Conservation (phyloP, 2,329 filamentous ascomycete genomes). For the Aureobasidium sp. region DNA sequence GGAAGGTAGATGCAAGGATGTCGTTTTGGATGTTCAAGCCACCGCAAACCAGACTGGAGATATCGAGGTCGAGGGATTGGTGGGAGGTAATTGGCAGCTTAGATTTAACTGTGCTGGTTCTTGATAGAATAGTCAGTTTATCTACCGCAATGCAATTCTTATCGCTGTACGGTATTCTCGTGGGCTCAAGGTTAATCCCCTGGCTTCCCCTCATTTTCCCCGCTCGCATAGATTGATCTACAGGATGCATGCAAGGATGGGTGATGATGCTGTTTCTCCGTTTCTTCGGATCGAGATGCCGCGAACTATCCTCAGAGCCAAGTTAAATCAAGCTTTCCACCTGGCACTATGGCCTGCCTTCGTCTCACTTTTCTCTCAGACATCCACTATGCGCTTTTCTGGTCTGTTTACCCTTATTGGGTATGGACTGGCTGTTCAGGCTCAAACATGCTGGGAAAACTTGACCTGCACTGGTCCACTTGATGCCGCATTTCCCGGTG, state of each 20-base stretch:
- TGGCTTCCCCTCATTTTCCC: background rate
- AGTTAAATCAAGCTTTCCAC: background rate
- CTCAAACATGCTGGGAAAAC: constrained; percentile 44
- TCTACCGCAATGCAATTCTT: no score
- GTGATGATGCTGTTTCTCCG: background rate
- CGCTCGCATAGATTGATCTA: background rate
- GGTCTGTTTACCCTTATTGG: background rate
- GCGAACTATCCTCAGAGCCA: background rate
- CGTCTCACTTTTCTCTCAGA: background rate
- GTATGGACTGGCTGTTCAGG: background rate
- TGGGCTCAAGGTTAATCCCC: background rate
- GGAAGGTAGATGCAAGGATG: constrained; percentile 8
- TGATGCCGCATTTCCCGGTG: constrained; percentile 44
- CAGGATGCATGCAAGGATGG: background rate
- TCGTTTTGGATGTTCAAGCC: constrained; percentile 10
- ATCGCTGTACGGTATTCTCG: background rate
- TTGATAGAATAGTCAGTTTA: background rate
- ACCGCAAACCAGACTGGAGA: constrained; percentile 6
- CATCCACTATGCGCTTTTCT: background rate
- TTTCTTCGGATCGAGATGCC: background rate
- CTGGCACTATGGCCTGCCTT: background rate
- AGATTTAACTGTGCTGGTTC: constrained; percentile 1
- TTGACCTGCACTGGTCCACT: constrained; percentile 44
- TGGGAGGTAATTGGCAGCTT: constrained; percentile 13
- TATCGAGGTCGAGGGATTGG: constrained; percentile 13